Base-by-base conservation (phyloP, 176 grass and related monocot species). In the Triticum turgidum region DNA sequence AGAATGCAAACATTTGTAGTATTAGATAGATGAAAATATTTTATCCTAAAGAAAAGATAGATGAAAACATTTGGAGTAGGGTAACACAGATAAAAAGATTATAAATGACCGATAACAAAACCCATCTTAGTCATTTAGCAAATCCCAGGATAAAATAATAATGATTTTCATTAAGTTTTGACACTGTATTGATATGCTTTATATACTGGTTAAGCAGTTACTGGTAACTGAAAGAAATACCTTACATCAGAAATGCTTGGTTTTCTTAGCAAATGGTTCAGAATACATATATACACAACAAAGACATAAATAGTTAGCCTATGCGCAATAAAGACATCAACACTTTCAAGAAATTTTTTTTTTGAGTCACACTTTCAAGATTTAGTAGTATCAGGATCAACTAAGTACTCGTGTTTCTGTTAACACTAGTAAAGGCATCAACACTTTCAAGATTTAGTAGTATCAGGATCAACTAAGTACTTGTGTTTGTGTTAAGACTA, bases 191-290 rank as follows among this genome's bases (percentile, higher is more conserved):
- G 25, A 33, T 54, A 42, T 29, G n/a, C 29, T 39, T 70, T 77
- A 47, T 77, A 45, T 29, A 62, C 54, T 62, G 11, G 8, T 56
- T n/a, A 42, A 42, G 10, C 18, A 68, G 27, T 64, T 77, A 86
- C 37, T 61, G 37, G 30, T 38, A 75, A 47, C n/a, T 72, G 65
- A 20, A 42, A 58, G 5, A 17, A 75, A 59, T 80, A 75, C 14
- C 32, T 80, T 29, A 34, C n/a, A 6, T n/a, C 20, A 64, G 10
- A 73, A 73, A 73, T 68, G 24, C 14, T 85, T 73, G 8, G 30
- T 72, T 80, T 73, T 59, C 30, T 45, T 56, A 86, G 30, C 52
- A 69, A 70, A 80, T 44, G 63, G n/a, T 38, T 37, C 66, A n/a
- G 14, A 78, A 6, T 37, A 69, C 34, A 82, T 24, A 18, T 22